Base-by-base conservation (phyloP, 345 rosid species). In the Eucalyptus sp. region DNA sequence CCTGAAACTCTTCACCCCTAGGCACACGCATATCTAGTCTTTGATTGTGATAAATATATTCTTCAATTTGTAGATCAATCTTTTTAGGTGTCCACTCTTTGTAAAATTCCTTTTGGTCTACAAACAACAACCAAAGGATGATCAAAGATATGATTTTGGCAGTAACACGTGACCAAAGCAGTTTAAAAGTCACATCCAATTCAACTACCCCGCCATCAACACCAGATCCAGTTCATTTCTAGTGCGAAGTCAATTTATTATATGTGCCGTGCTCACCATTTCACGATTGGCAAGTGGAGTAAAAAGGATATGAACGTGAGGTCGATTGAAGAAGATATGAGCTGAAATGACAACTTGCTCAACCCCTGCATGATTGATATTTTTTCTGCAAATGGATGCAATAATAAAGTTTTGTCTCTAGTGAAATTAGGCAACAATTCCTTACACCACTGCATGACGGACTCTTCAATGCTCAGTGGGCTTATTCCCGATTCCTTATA, bases 1-100 rank as follows among this genome's bases (percentile, higher is more conserved):
- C 7, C 3, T 56, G 0, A 25, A 56, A 24, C 62, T 18, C 10
- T 0, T 56, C 29, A 56, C 29, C 62, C 3, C 1, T 2, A 24
- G 62, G 0, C 62, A 56, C 62, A 56, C 0, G 6, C 5, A 64
- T n/a, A 0, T 64, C 18, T n/a, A 15, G 41, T 64, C 76, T 64
- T 64, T 64, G 17, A n/a, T 64, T 0, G 11, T 15, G 76, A n/a
- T 71, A 71, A 37, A 2, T 37, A 13, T 37, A 18, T 17, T 71
- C 46, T 71, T 37, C 43, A 37, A 31, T 66, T 66, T 66, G 24
- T 37, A 18, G 81, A 37, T 71, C 46, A 71, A 5, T 71, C 25
- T 37, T 33, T 20, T 33, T 18, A 37, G 24, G 7, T 71, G 25
- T 18, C 44, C 27, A 37, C 46, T 71, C 44, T 18, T 37, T 37